Conservation (phyloP, 129 eudicot genomes). For the sunflower (Helianthus annuus) region DNA sequence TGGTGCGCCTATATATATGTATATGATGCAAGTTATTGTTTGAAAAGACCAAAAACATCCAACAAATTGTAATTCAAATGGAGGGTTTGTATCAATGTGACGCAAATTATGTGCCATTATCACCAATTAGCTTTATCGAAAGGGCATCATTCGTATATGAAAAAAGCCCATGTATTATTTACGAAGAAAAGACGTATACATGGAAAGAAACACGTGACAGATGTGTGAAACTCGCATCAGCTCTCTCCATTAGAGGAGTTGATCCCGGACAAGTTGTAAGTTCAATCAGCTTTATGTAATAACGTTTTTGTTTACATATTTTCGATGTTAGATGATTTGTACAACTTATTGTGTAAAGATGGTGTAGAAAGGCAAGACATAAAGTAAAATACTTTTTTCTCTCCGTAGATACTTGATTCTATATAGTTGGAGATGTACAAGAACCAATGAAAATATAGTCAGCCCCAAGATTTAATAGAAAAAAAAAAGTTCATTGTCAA, state of each 20-base stretch:
- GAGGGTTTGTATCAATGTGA: slow-evolving; percentile 35
- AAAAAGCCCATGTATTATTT: slow-evolving; percentile 37
- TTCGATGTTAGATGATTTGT: background rate
- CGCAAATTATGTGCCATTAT: slow-evolving; percentile 53
- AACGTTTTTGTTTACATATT: background rate
- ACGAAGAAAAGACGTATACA: slow-evolving; percentile 22
- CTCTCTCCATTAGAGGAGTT: slow-evolving; percentile 38
- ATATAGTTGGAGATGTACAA: background rate
- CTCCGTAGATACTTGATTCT: background rate
- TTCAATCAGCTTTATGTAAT: background rate
- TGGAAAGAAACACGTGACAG: slow-evolving; percentile 53
- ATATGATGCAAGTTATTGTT: background rate
- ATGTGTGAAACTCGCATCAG: slow-evolving; percentile 57
- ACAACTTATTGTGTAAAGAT: background rate
- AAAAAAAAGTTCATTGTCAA: background rate
- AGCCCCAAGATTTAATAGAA: background rate
- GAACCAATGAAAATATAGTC: slow-evolving; percentile 1
- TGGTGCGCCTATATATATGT: background rate
- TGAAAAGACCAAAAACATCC: background rate
- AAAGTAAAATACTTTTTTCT: background rate
- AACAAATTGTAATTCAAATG: background rate
- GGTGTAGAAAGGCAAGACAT: background rate
- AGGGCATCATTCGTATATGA: slow-evolving; percentile 50
- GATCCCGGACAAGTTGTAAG: slow-evolving; percentile 42
- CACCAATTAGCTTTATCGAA: slow-evolving; percentile 54